A percentile compares a stretch with the other conserved stretches of the same genome.
phyloP scores from a whole-genome alignment of 2,329 filamentous ascomycete species.

The Colletotrichum destructivum region DNA sequence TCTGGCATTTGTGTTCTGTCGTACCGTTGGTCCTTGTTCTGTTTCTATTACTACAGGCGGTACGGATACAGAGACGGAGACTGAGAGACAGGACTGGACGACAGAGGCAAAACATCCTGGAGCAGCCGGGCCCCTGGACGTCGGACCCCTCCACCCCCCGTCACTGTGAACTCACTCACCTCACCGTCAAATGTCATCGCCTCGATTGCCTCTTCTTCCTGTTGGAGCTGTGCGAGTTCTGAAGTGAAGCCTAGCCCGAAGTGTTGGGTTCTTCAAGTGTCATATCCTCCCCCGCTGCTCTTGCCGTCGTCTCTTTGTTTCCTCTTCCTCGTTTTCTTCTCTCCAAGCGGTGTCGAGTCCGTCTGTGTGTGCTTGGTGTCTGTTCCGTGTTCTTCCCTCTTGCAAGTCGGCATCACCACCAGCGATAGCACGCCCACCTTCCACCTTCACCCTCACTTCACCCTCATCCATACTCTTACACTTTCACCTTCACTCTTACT shows the following conservation, averaged over 20 bases:
- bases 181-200: slow-evolving; percentile 12
- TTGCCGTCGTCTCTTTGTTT: neutral
- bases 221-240: neutral
- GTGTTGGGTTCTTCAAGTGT: too few relatives aligned
- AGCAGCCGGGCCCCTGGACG: neutral
- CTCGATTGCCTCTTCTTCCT: neutral
- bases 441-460: slow-evolving; percentile 19
- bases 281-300: neutral
- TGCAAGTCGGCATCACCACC: neutral
- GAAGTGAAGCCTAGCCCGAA: too few relatives aligned
- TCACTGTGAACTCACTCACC: slow-evolving; percentile 26
- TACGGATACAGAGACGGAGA: too few relatives aligned
- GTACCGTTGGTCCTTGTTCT: too few relatives aligned
- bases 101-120: neutral
- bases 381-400: neutral
- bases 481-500: too few relatives aligned
- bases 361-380: too few relatives aligned
- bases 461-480: neutral
- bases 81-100: neutral
- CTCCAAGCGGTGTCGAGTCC: neutral
- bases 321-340: neutral
- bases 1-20: too few relatives aligned
- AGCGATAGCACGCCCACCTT: neutral
- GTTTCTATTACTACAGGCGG: too few relatives aligned
- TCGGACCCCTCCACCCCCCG: neutral